Conservation (phyloP, 331 rosid genomes). For the Rosa hybrid region DNA sequence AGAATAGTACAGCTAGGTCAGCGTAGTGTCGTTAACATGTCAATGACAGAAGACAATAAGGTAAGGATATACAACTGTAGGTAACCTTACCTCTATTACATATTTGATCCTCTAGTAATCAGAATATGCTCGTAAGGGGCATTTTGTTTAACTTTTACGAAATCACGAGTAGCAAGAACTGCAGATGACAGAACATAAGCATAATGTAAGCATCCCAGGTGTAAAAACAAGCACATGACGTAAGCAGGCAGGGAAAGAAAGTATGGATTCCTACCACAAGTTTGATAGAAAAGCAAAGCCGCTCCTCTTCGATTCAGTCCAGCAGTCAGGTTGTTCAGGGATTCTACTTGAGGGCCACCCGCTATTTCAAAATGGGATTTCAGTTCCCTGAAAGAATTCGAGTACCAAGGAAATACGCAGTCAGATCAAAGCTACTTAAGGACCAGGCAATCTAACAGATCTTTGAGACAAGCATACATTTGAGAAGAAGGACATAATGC, state of each 20-base stretch:
- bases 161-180: conserved; percentile 68
- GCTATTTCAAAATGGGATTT: conserved; percentile 66
- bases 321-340: conserved; percentile 53
- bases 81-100: conserved; percentile 49
- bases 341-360: conserved; percentile 68
- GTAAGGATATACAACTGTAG: too few relatives aligned
- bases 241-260: not conserved
- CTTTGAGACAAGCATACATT: not conserved
- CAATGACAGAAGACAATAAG: not conserved
- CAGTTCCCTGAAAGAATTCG: conserved; percentile 57
- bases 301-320: conserved; percentile 72
- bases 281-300: conserved; percentile 74
- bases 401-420: conserved; percentile 12
- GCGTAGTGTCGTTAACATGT: conserved; percentile 3
- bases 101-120: conserved; percentile 60
- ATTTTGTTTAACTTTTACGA: not conserved
- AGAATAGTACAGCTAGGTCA: conserved; percentile 8
- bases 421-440: not conserved
- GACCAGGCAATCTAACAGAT: not conserved
- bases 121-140: conserved; percentile 60
- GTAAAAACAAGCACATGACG: not conserved
- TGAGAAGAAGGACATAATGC: conserved; percentile 14
- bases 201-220: not conserved
- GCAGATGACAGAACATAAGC: not conserved
- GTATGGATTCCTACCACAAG: conserved; percentile 49